Conservation (phyloP, 768 basidiomycete genomes). For the Boletus barrowsii region DNA sequence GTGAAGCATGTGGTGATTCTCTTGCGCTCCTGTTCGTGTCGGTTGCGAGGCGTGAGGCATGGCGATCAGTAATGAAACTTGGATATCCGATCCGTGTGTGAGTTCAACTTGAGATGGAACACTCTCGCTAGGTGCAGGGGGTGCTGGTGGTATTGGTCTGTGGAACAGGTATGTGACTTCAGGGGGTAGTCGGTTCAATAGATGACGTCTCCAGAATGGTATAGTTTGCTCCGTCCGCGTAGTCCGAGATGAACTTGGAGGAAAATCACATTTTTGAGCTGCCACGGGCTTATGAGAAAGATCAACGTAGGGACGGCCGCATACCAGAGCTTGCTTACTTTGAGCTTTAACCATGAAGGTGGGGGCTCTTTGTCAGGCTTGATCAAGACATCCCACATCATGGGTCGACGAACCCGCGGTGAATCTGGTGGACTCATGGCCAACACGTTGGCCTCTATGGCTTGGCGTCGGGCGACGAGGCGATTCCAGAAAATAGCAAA, state of each 20-base stretch:
- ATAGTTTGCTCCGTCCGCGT: constrained; percentile 3
- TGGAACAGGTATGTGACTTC: constrained; percentile 30
- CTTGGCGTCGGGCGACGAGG: constrained; percentile 28
- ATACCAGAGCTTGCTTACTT: constrained; percentile 24
- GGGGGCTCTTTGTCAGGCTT: constrained; percentile 1
- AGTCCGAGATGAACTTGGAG: neutral
- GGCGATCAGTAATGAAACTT: constrained; percentile 25
- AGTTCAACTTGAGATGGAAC: constrained; percentile 1
- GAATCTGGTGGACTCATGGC: neutral
- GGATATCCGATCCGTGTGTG: constrained; percentile 22
- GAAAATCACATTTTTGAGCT: constrained; percentile 4
- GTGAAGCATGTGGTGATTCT: constrained; percentile 1
- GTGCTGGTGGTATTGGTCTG: constrained; percentile 10
- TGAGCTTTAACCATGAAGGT: constrained; percentile 15
- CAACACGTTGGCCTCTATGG: constrained; percentile 23
- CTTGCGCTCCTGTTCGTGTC: neutral
- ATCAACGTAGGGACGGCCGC: constrained; percentile 3
- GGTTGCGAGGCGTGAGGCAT: constrained; percentile 23
- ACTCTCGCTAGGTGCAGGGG: neutral
- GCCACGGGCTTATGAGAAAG: constrained; percentile 23
- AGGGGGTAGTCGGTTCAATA: constrained; percentile 17
- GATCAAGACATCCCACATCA: constrained; percentile 24
- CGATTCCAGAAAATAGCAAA: constrained; percentile 32
- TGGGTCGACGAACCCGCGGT: constrained; percentile 15
- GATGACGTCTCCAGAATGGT: constrained; percentile 22